Percentiles rank a stretch among this genome's conserved stretches.
Conservation (phyloP, 352 stramenopile genomes). For the Globisporangium recalcitrans region DNA sequence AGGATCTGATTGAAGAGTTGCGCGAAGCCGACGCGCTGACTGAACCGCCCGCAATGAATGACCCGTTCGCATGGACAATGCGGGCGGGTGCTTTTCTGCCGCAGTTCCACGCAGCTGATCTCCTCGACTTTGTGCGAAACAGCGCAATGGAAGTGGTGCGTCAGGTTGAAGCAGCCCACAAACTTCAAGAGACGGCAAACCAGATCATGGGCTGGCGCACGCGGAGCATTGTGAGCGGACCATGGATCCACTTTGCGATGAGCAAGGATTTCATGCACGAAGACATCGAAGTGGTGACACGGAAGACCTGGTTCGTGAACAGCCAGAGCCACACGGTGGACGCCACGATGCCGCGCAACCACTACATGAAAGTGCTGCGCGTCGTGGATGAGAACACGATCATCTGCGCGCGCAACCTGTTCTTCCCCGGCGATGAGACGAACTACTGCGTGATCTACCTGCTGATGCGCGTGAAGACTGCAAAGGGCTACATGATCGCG, state of each 20-base stretch:
- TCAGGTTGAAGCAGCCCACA: conserved; percentile 7
- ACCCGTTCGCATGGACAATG: conserved; percentile 17
- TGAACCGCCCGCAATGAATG: background rate
- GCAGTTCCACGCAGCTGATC: conserved; percentile 10
- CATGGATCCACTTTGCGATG: conserved; percentile 22
- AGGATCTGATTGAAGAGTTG: conserved; percentile 9
- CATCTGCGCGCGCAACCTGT: conserved; percentile 22
- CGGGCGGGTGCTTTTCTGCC: conserved; percentile 11
- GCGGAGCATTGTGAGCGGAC: conserved; percentile 11
- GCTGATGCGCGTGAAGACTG: conserved; percentile 18
- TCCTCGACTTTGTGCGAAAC: conserved; percentile 7
- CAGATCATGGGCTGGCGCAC: conserved; percentile 21
- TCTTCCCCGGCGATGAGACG: conserved; percentile 17
- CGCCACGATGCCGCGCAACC: conserved; percentile 21
- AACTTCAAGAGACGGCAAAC: conserved; percentile 10
- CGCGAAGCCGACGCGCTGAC: background rate
- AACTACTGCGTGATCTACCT: conserved; percentile 25
- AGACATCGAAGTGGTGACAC: conserved; percentile 9
- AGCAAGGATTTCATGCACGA: conserved; percentile 17
- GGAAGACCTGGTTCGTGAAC: conserved; percentile 18
- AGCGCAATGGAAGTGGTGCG: conserved; percentile 14
- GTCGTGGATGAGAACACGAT: conserved; percentile 20
- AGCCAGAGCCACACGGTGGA: conserved; percentile 15
- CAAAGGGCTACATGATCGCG: conserved; percentile 19
- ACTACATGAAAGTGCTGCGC: conserved; percentile 19